Conservation (phyloP, 2,329 filamentous ascomycete genomes). For the Penicillium polonicum region DNA sequence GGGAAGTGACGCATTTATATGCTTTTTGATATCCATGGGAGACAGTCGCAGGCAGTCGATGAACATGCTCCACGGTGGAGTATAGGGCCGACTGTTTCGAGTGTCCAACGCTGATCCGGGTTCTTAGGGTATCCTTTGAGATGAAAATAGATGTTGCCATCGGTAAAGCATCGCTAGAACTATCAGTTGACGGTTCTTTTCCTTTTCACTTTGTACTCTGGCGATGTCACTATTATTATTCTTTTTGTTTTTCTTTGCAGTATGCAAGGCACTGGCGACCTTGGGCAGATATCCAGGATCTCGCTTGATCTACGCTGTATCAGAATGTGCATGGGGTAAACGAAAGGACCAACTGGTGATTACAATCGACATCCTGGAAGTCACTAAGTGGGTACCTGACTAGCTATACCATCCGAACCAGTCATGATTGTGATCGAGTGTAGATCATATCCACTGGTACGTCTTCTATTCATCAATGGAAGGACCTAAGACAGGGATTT, state of each 20-base stretch:
- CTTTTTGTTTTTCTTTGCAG: neutral
- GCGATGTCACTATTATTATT: neutral
- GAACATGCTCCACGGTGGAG: slow-evolving; percentile 10
- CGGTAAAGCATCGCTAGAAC: neutral
- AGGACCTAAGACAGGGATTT: neutral
- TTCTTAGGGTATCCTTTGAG: neutral
- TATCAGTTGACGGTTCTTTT: neutral
- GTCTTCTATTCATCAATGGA: neutral
- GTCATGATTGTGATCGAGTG: slow-evolving; percentile 3
- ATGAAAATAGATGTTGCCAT: neutral
- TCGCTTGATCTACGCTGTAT: neutral
- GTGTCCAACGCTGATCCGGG: neutral
- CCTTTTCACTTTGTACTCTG: neutral
- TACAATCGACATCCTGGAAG: slow-evolving; percentile 8
- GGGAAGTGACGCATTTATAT: slow-evolving; percentile 9
- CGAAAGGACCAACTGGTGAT: slow-evolving; percentile 2
- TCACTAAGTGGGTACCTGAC: slow-evolving; percentile 3
- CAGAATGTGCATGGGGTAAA: slow-evolving; percentile 9
- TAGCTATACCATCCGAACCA: slow-evolving; percentile 1
- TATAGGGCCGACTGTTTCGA: slow-evolving; percentile 1
- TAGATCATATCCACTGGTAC: slow-evolving; percentile 6
- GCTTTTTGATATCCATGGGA: neutral
- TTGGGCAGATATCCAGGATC: neutral
- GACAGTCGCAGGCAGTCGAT: neutral
- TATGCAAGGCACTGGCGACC: neutral